These are phyloP conservation scores for Trametes hirsuta DNA, from an alignment of 1,284 basidiomycete species.

Conservation along the genomic window DNA sequence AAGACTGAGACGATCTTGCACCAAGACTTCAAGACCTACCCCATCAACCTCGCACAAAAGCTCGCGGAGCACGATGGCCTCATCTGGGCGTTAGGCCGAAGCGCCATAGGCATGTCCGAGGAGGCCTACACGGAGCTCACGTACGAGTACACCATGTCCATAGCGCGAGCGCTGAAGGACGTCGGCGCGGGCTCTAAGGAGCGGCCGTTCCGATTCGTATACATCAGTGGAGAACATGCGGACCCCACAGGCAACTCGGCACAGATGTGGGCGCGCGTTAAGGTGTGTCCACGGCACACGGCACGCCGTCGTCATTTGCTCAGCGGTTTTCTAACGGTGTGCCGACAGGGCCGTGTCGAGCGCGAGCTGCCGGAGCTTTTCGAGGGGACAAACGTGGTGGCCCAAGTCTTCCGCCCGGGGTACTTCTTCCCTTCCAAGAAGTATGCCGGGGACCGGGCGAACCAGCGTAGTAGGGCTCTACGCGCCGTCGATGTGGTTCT, in stretches of 20 bases:
- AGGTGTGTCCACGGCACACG: slow-evolving; percentile 30
- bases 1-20: slow-evolving; percentile 39
- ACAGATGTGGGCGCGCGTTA: slow-evolving; percentile 38
- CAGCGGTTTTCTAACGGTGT: background rate
- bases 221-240: slow-evolving; percentile 37
- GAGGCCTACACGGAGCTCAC: slow-evolving; percentile 42
- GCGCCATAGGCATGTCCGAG: slow-evolving; percentile 38
- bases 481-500: slow-evolving; percentile 24
- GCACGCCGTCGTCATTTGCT: background rate
- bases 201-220: slow-evolving; percentile 40
- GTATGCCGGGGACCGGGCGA: slow-evolving; percentile 33
- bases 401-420: slow-evolving; percentile 34
- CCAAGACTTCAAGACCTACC: slow-evolving; percentile 40
- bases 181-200: slow-evolving; percentile 32
- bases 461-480: slow-evolving; percentile 29
- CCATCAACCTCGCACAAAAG: slow-evolving; percentile 33
- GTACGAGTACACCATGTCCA: slow-evolving; percentile 38
- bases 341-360: slow-evolving; percentile 34
- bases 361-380: slow-evolving; percentile 30
- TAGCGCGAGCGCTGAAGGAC: slow-evolving; percentile 36
- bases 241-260: slow-evolving; percentile 36
- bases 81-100: slow-evolving; percentile 45
- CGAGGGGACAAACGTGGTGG: slow-evolving; percentile 26
- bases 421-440: slow-evolving; percentile 37
- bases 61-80: slow-evolving; percentile 43